Conservation (phyloP, 257 asterid species). For the Fraxinus americana region DNA sequence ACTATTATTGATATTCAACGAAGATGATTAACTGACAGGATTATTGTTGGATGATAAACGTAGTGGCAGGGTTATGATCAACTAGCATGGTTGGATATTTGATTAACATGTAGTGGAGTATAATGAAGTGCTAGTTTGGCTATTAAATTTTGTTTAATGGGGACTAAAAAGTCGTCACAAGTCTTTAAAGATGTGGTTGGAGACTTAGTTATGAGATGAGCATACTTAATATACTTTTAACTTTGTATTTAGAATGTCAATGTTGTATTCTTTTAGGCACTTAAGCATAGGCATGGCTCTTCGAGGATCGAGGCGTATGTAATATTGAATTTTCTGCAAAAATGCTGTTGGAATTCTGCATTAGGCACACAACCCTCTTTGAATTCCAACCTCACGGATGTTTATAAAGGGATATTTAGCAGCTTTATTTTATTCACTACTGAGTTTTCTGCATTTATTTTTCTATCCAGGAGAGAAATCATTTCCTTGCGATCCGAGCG, state of each 20-base stretch:
- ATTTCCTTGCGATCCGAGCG: constrained; percentile 72
- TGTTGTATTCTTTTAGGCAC: not conserved
- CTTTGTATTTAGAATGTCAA: not conserved
- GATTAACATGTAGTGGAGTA: not conserved
- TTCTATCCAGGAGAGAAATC: constrained; percentile 55
- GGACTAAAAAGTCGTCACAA: not conserved
- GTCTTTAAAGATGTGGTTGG: not conserved
- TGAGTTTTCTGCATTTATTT: constrained; percentile 2
- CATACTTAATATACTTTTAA: not conserved
- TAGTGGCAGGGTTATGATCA: not conserved
- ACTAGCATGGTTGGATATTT: not conserved
- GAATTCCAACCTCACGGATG: not conserved
- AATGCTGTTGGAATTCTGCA: not conserved
- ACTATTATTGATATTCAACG: not conserved
- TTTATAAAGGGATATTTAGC: not conserved
- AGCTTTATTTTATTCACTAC: constrained; percentile 17
- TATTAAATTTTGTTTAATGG: not conserved
- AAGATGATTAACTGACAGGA: not conserved
- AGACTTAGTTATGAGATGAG: constrained; percentile 1
- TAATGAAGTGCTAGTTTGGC: constrained; percentile 13
- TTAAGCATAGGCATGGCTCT: not conserved
- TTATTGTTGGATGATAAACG: not conserved
- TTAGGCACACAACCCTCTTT: not conserved
- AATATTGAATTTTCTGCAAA: not conserved
- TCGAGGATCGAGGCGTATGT: not conserved